phyloP scores from a whole-genome alignment of 2,329 filamentous ascomycete genomes.

The Fusarium graminum region DNA sequence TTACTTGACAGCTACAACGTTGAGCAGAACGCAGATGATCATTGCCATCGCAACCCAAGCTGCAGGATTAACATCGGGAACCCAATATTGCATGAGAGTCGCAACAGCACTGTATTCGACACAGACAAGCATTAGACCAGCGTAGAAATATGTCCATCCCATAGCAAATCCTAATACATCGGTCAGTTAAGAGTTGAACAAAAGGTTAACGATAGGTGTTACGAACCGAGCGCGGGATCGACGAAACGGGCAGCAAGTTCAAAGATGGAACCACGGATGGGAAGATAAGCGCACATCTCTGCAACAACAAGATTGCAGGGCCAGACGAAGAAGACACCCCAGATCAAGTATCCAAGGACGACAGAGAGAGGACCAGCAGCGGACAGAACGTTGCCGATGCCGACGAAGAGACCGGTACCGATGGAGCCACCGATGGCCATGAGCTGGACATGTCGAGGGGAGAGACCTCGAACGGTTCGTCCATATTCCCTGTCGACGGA shows the following conservation, averaged over 20 bases:
- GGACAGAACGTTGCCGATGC: slow-evolving; percentile 59
- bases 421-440: slow-evolving; percentile 64
- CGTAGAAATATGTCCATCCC: slow-evolving; percentile 66
- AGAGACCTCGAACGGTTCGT: slow-evolving; percentile 53
- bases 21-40: slow-evolving; percentile 60
- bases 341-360: slow-evolving; percentile 60
- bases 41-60: slow-evolving; percentile 65
- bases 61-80: slow-evolving; percentile 58
- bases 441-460: slow-evolving; percentile 61
- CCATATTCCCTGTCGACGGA: slow-evolving; percentile 49
- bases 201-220: neutral
- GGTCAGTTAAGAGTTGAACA: neutral
- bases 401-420: slow-evolving; percentile 61
- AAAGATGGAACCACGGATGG: slow-evolving; percentile 66
- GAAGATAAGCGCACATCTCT: slow-evolving; percentile 70
- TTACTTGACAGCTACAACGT: slow-evolving; percentile 60
- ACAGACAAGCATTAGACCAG: slow-evolving; percentile 60
- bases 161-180: slow-evolving; percentile 60
- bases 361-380: slow-evolving; percentile 60
- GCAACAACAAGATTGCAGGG: slow-evolving; percentile 62
- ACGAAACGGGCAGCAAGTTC: slow-evolving; percentile 68
- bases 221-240: slow-evolving; percentile 64
- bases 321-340: slow-evolving; percentile 61
- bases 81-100: slow-evolving; percentile 61
- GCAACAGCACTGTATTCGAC: slow-evolving; percentile 61